phyloP scores from a whole-genome alignment of 108 stramenopile species.

The Cyclostephanos tholiformis region DNA sequence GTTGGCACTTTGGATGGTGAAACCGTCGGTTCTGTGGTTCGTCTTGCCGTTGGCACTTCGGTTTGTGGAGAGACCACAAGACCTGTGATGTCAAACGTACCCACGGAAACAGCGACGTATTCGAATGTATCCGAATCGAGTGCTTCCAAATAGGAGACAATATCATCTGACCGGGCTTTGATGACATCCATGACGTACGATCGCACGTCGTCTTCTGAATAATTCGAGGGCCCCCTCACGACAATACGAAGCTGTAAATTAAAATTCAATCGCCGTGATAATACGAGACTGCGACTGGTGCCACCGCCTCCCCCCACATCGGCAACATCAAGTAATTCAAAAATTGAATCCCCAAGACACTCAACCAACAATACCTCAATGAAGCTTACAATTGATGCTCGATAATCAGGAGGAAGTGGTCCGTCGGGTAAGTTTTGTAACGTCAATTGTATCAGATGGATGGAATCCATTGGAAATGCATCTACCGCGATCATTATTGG shows the following conservation, averaged over 20 bases:
- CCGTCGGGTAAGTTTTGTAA: slow-evolving; percentile 21
- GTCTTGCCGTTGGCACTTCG: slow-evolving; percentile 13
- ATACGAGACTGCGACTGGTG: neutral
- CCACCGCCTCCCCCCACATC: neutral
- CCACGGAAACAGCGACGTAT: neutral
- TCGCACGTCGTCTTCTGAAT: slow-evolving; percentile 11
- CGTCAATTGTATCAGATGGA: slow-evolving; percentile 15
- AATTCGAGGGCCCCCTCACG: slow-evolving; percentile 1
- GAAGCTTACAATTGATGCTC: slow-evolving; percentile 6
- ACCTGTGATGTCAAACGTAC: slow-evolving; percentile 6
- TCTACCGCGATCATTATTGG: slow-evolving; percentile 1
- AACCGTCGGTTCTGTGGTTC: slow-evolving; percentile 7
- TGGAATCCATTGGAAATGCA: neutral
- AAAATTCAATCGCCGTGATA: neutral
- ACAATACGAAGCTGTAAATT: slow-evolving; percentile 6
- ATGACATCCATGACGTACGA: slow-evolving; percentile 7
- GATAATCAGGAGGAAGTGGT: slow-evolving; percentile 3
- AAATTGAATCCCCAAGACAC: slow-evolving; percentile 1
- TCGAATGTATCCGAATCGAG: slow-evolving; percentile 23
- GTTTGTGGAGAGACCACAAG: slow-evolving; percentile 26
- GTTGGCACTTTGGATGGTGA: neutral
- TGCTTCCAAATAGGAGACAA: slow-evolving; percentile 10
- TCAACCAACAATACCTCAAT: neutral
- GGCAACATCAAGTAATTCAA: slow-evolving; percentile 11
- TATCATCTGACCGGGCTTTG: neutral